Conservation (phyloP, 1,284 basidiomycete genomes). For the Earliella scabrosa region DNA sequence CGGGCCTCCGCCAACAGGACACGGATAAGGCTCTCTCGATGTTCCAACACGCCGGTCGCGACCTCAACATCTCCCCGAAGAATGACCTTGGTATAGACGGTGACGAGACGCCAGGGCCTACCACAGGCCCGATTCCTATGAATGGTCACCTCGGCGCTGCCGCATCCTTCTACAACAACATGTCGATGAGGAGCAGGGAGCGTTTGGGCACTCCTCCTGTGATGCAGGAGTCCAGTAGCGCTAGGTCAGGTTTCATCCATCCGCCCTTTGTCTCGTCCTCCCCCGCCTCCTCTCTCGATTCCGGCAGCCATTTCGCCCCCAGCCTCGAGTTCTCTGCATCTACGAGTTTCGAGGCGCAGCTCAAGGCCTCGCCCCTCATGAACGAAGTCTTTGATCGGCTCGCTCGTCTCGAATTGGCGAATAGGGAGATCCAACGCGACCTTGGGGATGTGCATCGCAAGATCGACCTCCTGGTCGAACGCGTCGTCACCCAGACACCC, state of each 20-base stretch:
- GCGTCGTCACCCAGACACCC: conserved; percentile 50
- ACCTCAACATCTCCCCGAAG: conserved; percentile 53
- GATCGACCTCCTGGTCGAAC: conserved; percentile 76
- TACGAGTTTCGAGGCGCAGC: conserved; percentile 66
- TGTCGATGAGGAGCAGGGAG: conserved; percentile 32
- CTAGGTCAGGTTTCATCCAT: conserved; percentile 36
- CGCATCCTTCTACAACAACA: conserved; percentile 27
- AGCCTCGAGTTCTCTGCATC: conserved; percentile 43
- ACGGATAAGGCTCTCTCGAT: conserved; percentile 46
- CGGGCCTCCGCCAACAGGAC: conserved; percentile 51
- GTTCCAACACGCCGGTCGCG: conserved; percentile 50
- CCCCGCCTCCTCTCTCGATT: conserved; percentile 77
- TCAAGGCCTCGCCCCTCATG: conserved; percentile 74
- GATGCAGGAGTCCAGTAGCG: conserved; percentile 44
- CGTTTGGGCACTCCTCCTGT: conserved; percentile 45
- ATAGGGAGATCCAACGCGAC: conserved; percentile 76
- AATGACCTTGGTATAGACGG: conserved; percentile 59
- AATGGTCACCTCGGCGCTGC: conserved; percentile 26
- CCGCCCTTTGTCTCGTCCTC: conserved; percentile 62
- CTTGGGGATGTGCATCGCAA: conserved; percentile 77
- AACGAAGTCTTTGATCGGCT: conserved; percentile 80
- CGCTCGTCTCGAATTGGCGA: conserved; percentile 68
- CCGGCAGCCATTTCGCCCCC: conserved; percentile 62
- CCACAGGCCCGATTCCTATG: conserved; percentile 23
- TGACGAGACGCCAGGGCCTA: conserved; percentile 46